Base-by-base conservation (phyloP, 2,329 filamentous ascomycete genomes). In the Pseudogymnoascus destructans region DNA sequence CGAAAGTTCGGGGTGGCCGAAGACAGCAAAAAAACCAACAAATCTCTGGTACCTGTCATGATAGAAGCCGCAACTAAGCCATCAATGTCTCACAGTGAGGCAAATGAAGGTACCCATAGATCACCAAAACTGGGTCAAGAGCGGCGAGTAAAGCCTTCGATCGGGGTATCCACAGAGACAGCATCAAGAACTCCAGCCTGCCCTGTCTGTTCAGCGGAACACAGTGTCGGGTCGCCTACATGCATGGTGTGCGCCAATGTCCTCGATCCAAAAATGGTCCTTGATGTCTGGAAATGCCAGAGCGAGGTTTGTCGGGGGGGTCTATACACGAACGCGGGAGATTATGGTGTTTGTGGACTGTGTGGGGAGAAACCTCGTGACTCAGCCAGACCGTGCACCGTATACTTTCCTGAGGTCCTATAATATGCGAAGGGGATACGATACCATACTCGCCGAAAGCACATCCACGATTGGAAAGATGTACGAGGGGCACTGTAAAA, bases 221-320 rank as follows among this genome's bases (percentile, higher is more conserved):
- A 89, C 66, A 72, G 76, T 5, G 54, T 66, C 0, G 65, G 67
- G 7, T 73, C 79, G 6, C 70, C 81, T 1, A 86, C 80, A 3
- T 93, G 89, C 68, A 71, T 70, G 6, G 77, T 84, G 57, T 93
- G 89, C 69, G 78, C 82, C 21, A 81, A 92, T 63, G 86, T 91
- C 1, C 71, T 92, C 1, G 75, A 79, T 46, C 71, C 75, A 0
- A 66, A 71, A 0, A 76, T 77, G 55, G 74, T 84, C 46, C 71
- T 76, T 0, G 71, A 74, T 15, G 71, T 78, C n/a, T 92, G 88
- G 87, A 71, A 71, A 54, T 92, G 87, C 67, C 69, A 67, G 42
- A 80, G 77, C 62, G 66, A 69, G 3, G 63, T 71, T 2, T 92
- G 87, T 67, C 71, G 70, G 60, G 75, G 71, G 10, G 79, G 75